Conservation (phyloP, 257 asterid species). For the Lycium ferocissimum region DNA sequence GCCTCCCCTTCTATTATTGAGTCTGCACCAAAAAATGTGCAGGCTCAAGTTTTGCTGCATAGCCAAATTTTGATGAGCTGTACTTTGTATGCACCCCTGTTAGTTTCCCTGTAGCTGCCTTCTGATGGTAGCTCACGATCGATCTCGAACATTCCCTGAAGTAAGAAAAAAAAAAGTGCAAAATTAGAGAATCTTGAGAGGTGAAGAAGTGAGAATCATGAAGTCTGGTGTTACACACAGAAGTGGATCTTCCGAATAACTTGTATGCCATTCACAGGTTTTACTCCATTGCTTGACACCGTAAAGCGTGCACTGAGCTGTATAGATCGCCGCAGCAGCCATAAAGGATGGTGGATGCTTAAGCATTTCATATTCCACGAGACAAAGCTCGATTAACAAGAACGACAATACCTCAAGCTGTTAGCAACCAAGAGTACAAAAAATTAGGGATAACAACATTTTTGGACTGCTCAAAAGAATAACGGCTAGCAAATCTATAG, state of each 20-base stretch:
- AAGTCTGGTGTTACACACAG: conserved; percentile 47
- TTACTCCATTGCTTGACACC: conserved; percentile 74
- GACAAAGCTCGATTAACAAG: conserved; percentile 84
- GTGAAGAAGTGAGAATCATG: not conserved
- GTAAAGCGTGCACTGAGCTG: conserved; percentile 73
- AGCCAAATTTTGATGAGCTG: conserved; percentile 64
- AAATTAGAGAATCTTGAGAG: not conserved
- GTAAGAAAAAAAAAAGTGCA: not conserved
- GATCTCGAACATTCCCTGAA: conserved; percentile 67
- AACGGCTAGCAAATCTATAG: no score
- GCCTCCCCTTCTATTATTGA: not conserved
- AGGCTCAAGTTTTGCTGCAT: conserved; percentile 73
- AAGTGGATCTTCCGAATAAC: conserved; percentile 72
- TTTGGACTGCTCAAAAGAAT: no score
- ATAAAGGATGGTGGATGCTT: conserved; percentile 69
- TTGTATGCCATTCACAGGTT: conserved; percentile 84
- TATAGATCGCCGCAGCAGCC: conserved; percentile 77
- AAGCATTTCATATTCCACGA: conserved; percentile 87
- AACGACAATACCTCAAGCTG: conserved; percentile 79
- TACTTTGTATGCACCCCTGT: conserved; percentile 80
- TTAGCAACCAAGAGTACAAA: not conserved
- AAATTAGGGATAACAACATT: not conserved
- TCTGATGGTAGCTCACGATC: conserved; percentile 65
- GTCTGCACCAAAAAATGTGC: conserved; percentile 59
- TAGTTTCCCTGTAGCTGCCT: conserved; percentile 65